These are phyloP conservation scores for Neurospora cerealis DNA, from an alignment of 495 filamentous ascomycete genomes.

Conservation along the genomic window DNA sequence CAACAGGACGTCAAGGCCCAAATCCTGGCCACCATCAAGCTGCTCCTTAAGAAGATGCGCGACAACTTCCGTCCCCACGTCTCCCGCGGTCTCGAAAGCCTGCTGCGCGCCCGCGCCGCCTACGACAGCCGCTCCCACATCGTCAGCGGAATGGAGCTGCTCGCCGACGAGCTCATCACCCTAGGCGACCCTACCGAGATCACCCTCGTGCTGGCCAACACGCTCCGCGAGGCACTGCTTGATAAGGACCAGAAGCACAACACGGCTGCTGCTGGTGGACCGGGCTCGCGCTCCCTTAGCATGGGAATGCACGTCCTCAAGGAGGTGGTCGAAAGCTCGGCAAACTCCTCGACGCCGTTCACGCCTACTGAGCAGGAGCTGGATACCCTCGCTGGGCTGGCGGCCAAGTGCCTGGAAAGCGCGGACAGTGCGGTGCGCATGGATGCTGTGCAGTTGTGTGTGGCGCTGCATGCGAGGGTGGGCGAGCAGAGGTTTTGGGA, in stretches of 20 bases:
- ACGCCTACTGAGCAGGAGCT: constrained; percentile 34
- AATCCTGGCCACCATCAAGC: constrained; percentile 67
- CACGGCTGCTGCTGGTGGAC: constrained; percentile 14
- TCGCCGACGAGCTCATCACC: constrained; percentile 40
- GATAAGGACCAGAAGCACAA: neutral
- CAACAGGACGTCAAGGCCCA: constrained; percentile 73
- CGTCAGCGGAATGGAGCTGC: constrained; percentile 43
- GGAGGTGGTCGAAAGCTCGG: constrained; percentile 32
- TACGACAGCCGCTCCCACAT: constrained; percentile 45
- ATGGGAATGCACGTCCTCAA: constrained; percentile 55
- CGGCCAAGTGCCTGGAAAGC: constrained; percentile 54
- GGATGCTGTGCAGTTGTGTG: constrained; percentile 67
- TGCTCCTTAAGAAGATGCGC: constrained; percentile 59
- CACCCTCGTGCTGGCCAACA: constrained; percentile 32
- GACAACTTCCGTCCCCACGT: constrained; percentile 56
- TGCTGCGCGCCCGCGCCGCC: constrained; percentile 57
- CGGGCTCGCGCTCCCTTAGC: constrained; percentile 25
- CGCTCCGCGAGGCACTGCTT: constrained; percentile 19
- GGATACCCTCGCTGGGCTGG: constrained; percentile 41
- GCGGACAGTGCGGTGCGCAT: constrained; percentile 69
- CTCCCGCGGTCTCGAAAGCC: constrained; percentile 51
- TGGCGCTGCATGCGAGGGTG: constrained; percentile 59
- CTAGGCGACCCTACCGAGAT: constrained; percentile 43
- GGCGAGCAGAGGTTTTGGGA: constrained; percentile 57
- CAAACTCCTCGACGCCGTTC: constrained; percentile 21